phyloP scores from a whole-genome alignment of 2,329 filamentous ascomycete genomes.

The Cytospora paraplurivora region DNA sequence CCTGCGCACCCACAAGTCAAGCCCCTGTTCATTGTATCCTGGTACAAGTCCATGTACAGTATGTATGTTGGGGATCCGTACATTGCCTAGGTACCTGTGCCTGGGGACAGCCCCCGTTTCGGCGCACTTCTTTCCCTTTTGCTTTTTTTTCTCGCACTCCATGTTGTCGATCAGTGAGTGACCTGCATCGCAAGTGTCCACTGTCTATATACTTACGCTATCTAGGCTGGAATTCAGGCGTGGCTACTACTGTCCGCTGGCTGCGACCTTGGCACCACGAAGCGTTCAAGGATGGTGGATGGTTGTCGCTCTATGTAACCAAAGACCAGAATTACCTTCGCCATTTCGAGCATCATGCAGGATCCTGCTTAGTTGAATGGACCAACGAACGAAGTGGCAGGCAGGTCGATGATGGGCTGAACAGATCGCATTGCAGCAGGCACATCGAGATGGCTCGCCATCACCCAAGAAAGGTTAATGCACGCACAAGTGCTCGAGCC shows the following conservation, averaged over 20 bases:
- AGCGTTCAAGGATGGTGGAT: background rate
- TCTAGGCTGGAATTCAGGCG: background rate
- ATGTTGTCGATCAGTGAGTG: constrained; percentile 3
- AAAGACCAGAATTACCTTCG: background rate
- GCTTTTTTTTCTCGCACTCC: background rate
- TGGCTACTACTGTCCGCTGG: background rate
- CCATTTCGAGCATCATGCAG: background rate
- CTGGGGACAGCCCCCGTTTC: background rate
- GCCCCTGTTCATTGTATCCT: background rate
- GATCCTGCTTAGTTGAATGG: background rate
- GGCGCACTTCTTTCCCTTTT: background rate
- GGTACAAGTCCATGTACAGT: background rate
- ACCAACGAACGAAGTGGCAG: background rate
- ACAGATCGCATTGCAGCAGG: background rate
- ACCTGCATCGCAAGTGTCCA: background rate
- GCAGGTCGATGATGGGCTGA: background rate
- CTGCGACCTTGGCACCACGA: background rate
- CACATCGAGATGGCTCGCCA: background rate
- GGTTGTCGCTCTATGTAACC: background rate
- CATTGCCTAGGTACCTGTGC: background rate
- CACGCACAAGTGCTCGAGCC: background rate
- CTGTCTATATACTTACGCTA: background rate
- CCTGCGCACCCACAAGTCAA: background rate
- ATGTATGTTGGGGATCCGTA: background rate
- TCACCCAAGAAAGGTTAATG: background rate